Evolutionary conservation across 2,329 filamentous ascomycete species (phyloP).

Genomic region (Cytospora paraplurivora): DNA sequence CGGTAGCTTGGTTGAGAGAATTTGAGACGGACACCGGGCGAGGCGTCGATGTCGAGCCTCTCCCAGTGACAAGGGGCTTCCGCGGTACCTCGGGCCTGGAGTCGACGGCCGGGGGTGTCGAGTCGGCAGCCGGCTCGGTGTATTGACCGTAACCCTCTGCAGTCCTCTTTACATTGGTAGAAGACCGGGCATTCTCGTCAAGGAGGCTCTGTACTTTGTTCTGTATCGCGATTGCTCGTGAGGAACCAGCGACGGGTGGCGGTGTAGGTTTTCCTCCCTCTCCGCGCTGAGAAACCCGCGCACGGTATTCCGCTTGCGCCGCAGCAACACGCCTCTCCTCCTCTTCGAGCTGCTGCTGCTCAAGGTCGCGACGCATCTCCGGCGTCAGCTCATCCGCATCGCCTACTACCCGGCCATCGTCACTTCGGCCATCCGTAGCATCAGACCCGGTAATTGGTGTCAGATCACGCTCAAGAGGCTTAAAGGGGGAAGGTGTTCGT

Average conservation of each 20-base stretch:
- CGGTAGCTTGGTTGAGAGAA: slow-evolving; percentile 30
- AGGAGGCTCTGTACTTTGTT: slow-evolving; percentile 85
- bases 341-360: slow-evolving; percentile 76
- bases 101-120: slow-evolving; percentile 41
- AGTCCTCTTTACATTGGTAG: slow-evolving; percentile 62
- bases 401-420: slow-evolving; percentile 65
- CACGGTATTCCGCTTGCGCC: slow-evolving; percentile 85
- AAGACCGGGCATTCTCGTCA: slow-evolving; percentile 70
- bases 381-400: slow-evolving; percentile 75
- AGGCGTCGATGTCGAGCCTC: slow-evolving; percentile 34
- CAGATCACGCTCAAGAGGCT: slow-evolving; percentile 52
- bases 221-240: slow-evolving; percentile 82
- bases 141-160: slow-evolving; percentile 90
- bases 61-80: slow-evolving; percentile 50
- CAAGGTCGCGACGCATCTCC: slow-evolving; percentile 87
- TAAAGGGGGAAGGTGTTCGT: slow-evolving; percentile 53
- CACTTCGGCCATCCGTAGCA: slow-evolving; percentile 66
- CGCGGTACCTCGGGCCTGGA: slow-evolving; percentile 49
- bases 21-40: slow-evolving; percentile 30
- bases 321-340: slow-evolving; percentile 89
- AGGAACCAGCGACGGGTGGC: slow-evolving; percentile 58
- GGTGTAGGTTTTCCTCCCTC: slow-evolving; percentile 47
- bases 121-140: slow-evolving; percentile 57
- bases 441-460: slow-evolving; percentile 79
- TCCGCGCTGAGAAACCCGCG: slow-evolving; percentile 68